A percentile compares a stretch with the other conserved stretches of the same genome.
Conservation (phyloP, 495 filamentous ascomycete genomes). For the Durotheca rogersii region DNA sequence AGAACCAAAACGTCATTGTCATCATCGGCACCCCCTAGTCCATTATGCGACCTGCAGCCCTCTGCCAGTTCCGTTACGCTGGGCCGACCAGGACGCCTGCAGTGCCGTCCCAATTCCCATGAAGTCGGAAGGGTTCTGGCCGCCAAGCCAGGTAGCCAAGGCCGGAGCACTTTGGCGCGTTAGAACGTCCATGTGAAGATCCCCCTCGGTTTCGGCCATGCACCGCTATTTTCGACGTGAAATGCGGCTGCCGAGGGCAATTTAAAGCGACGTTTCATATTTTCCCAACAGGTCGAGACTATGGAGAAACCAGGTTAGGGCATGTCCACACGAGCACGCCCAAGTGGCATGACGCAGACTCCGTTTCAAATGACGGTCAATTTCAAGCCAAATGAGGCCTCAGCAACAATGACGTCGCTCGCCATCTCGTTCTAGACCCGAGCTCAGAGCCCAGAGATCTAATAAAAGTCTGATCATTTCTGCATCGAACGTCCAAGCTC, state of each 20-base stretch:
- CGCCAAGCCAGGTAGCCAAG: constrained; percentile 5
- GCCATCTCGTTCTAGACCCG: constrained; percentile 2
- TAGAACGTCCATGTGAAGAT: constrained; percentile 18
- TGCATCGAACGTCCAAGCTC: constrained; percentile 10
- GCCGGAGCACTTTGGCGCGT: constrained; percentile 23
- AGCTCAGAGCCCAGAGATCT: constrained; percentile 8
- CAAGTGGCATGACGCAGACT: constrained; percentile 14
- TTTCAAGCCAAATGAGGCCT: constrained; percentile 15
- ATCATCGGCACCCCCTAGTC: constrained; percentile 4
- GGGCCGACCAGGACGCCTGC: constrained; percentile 1
- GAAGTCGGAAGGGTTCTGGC: background rate
- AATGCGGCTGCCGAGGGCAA: background rate
- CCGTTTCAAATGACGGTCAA: constrained; percentile 24
- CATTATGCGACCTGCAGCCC: constrained; percentile 20
- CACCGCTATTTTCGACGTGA: background rate
- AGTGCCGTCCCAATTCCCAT: background rate
- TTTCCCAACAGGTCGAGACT: background rate
- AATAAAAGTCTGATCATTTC: constrained; percentile 25
- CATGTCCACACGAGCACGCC: constrained; percentile 22
- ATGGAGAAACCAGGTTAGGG: constrained; percentile 7
- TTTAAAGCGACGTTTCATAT: background rate
- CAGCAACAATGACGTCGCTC: background rate
- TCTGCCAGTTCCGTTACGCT: constrained; percentile 8
- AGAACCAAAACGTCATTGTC: constrained; percentile 9
- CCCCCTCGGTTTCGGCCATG: constrained; percentile 10